Base-by-base conservation (phyloP, 805 yeast genomes). In the Kluyveromyces wickerhamii region DNA sequence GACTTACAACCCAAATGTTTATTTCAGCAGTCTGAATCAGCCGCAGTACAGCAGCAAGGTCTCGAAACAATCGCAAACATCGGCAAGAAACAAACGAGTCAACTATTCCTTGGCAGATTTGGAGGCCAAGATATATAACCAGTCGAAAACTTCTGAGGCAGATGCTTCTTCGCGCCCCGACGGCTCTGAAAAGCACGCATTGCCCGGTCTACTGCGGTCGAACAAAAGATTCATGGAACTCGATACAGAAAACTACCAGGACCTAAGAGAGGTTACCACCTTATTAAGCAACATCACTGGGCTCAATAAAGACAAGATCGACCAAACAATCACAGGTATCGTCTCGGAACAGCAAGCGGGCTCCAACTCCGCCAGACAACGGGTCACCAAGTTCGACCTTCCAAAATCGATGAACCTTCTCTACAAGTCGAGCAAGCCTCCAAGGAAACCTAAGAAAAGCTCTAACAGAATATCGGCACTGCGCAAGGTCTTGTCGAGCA, bases 71-170 rank as follows among this genome's bases (percentile, higher is more conserved):
- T 45, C 50, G 8, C 44, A 41, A 15, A 37, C 44, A 13, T 36
- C 50, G 18, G 29, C 42, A n/a, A 44, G 43, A 29, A 45, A 42
- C 25, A 57, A 56, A 30, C 46, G 61, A 29, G 51, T 57, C 2
- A 57, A 57, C 39, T 57, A 57, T 36, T 57, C 62, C 1, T 31
- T 57, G 20, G 57, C 62, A 8, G 61, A 56, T 36, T 34, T 57
- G 35, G 62, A 56, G 26, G 54, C 54, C 7, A 51, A 45, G 22
- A 27, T 59, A 19, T 54, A 52, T 33, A 40, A 49, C 3, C 45
- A 41, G 21, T 41, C 43, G 4, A 37, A 29, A 5, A 26, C 19
- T 20, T 41, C 36, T 7, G 36, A 24, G 19, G 27, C 38, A 4
- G 35, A 21, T 31, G 17, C 19, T n/a, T 38, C 45, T 4, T 40